Conservation (phyloP, 352 stramenopile genomes). For the Globisporangium spinosum region DNA sequence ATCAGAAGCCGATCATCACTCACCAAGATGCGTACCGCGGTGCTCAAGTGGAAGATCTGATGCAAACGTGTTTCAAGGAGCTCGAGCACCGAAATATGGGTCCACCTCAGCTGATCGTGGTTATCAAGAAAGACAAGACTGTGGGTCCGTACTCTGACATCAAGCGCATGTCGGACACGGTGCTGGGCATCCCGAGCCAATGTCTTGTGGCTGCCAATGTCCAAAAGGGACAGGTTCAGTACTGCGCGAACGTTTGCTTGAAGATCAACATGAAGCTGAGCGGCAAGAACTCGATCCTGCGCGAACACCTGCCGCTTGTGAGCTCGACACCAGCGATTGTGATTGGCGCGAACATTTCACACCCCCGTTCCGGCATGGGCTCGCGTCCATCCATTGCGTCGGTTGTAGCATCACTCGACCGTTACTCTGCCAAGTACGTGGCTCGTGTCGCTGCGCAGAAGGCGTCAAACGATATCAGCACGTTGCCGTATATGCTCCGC, state of each 20-base stretch:
- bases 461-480: not conserved
- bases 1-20: not conserved
- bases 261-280: constrained; percentile 1
- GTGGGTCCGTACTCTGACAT: not conserved
- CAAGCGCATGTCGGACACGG: not conserved
- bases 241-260: not conserved
- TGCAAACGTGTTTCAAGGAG: constrained; percentile 1
- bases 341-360: constrained; percentile 1
- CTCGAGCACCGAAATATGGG: not conserved
- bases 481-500: not conserved
- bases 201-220: not conserved
- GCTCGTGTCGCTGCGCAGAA: not conserved
- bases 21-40: not conserved
- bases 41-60: not conserved
- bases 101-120: not conserved
- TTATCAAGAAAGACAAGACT: constrained; percentile 1
- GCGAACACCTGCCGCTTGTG: not conserved
- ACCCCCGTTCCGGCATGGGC: not conserved
- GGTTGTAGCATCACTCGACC: not conserved
- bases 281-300: not conserved
- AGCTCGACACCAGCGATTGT: not conserved
- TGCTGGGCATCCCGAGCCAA: not conserved
- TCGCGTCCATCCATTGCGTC: not conserved
- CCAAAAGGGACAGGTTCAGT: constrained; percentile 1
- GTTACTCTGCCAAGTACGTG: not conserved